Percentiles rank a stretch among this genome's conserved stretches.
Evolutionary conservation across 805 yeast genomes (phyloP).

Genomic region (Torulaspora maleeae): DNA sequence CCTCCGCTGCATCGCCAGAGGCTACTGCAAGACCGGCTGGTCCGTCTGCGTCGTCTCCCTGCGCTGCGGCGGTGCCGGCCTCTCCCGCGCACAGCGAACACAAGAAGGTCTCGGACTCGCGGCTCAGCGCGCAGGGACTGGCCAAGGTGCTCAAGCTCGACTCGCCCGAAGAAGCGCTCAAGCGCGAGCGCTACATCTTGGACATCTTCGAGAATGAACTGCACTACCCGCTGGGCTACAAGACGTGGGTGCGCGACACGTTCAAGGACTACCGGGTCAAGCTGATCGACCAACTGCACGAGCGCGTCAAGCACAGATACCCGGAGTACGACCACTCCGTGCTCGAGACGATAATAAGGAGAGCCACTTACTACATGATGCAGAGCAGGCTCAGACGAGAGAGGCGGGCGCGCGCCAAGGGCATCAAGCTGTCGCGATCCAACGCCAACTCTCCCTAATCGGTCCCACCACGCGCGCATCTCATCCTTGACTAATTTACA

Average conservation of each 20-base stretch:
- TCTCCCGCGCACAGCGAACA: slow-evolving; percentile 5
- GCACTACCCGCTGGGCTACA: slow-evolving; percentile 68
- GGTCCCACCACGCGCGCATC: neutral
- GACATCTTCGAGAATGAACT: slow-evolving; percentile 51
- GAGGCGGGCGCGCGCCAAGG: slow-evolving; percentile 47
- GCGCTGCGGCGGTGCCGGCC: neutral
- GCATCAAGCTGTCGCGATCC: slow-evolving; percentile 8
- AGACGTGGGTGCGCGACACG: slow-evolving; percentile 84
- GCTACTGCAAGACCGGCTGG: slow-evolving; percentile 9
- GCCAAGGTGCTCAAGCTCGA: slow-evolving; percentile 47
- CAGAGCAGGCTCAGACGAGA: slow-evolving; percentile 70
- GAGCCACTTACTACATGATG: slow-evolving; percentile 78
- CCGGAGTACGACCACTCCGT: slow-evolving; percentile 49
- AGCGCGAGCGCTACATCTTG: slow-evolving; percentile 50
- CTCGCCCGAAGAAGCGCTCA: slow-evolving; percentile 51
- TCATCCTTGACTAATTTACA: too few species aligned
- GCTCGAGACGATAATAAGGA: slow-evolving; percentile 67
- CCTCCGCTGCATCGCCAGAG: slow-evolving; percentile 3
- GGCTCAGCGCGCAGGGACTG: slow-evolving; percentile 54
- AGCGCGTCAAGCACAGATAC: slow-evolving; percentile 44
- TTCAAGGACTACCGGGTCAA: slow-evolving; percentile 48
- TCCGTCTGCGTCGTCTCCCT: slow-evolving; percentile 6
- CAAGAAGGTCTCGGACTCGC: slow-evolving; percentile 43
- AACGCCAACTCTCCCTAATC: slow-evolving; percentile 1
- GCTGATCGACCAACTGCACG: slow-evolving; percentile 46